Percentiles rank a stretch among this genome's conserved stretches.
Conservation (phyloP, 73 alveolate genomes). For the Loxodes magnus region DNA sequence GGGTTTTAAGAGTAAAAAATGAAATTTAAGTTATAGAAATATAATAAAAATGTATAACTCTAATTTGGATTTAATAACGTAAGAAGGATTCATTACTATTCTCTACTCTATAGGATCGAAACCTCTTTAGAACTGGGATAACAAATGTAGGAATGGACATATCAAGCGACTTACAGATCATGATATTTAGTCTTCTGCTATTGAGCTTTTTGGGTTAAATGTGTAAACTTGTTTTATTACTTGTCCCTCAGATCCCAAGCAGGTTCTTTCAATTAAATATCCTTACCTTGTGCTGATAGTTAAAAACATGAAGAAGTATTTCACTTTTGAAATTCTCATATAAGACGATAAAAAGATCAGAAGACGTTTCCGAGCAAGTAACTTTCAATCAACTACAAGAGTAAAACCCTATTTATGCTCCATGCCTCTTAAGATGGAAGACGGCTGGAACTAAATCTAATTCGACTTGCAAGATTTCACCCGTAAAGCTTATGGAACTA, state of each 20-base stretch:
- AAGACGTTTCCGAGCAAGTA: slow-evolving; percentile 96
- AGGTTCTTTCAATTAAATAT: slow-evolving; percentile 90
- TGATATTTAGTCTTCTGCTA: slow-evolving; percentile 89
- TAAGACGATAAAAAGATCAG: slow-evolving; percentile 95
- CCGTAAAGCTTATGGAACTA: slow-evolving; percentile 68
- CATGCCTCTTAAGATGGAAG: slow-evolving; percentile 79
- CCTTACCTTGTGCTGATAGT: slow-evolving; percentile 95
- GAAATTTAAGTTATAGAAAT: no score
- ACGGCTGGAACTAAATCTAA: slow-evolving; percentile 73
- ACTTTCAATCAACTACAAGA: slow-evolving; percentile 90
- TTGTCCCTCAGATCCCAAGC: slow-evolving; percentile 92
- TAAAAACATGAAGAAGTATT: slow-evolving; percentile 91
- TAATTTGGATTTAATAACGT: no score
- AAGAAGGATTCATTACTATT: slow-evolving; percentile 80
- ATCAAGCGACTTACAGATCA: slow-evolving; percentile 94
- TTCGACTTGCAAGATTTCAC: slow-evolving; percentile 62
- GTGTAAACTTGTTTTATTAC: slow-evolving; percentile 89
- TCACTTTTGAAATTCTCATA: slow-evolving; percentile 95
- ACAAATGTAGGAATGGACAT: slow-evolving; percentile 89
- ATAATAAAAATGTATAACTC: no score
- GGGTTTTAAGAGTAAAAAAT: no score
- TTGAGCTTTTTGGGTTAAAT: slow-evolving; percentile 95
- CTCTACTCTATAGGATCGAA: slow-evolving; percentile 75
- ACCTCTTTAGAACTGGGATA: slow-evolving; percentile 96
- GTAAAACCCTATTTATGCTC: slow-evolving; percentile 98